Evolutionary conservation across 2,329 filamentous ascomycete genomes (phyloP), one percentile per base, ranked within the genome.

Genomic region (Coniochaeta sp.): DNA sequence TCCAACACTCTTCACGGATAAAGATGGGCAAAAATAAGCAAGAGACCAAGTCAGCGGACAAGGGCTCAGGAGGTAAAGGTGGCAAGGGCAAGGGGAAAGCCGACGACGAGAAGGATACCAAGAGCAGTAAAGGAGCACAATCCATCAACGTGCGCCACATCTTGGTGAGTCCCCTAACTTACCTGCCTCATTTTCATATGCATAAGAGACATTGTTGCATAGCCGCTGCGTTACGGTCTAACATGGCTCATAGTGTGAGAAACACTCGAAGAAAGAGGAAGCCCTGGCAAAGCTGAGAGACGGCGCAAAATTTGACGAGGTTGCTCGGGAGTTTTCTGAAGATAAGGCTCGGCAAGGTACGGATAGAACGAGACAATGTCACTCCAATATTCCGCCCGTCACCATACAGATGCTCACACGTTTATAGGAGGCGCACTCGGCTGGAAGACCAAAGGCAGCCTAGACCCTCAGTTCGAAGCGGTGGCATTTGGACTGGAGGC

Each of bases 261-360:
- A 93, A 70, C 86, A 91, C 70, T 75, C 78, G n/a, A 90, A 87
- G 72, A 92, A 91, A 70, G 89, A 91, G 69, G 87, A 91, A 70
- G 89, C 89, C 0, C 71, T 91, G 17, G 82, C 81, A 60, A 88
- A 90, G 74, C 73, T 93, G 58, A 80, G 80, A 42, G 83, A 79
- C 3, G 88, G 89, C 1, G 79, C 79, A 57, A 90, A 88, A 67
- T 93, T 92, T 68, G 89, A 91, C 66, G 86, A 89, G 55, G 88
- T 92, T 6, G 89, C 89, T 10, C 77, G 83, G 58, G 83, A 87
- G 65, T 89, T 84, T 69, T 90, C 87, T 0, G 89, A 92, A 73
- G 89, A 93, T 72, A 92, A 93, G 75, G 88, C 89, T 4, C 79
- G 86, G 62, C 80, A 84, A 72, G 87, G 83, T 84, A 66, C 56